Evolutionary conservation across 371 early-diverging fungal genomes (phyloP), one percentile per base, ranked within the genome.

Genomic region (Lichtheimia ornata): DNA sequence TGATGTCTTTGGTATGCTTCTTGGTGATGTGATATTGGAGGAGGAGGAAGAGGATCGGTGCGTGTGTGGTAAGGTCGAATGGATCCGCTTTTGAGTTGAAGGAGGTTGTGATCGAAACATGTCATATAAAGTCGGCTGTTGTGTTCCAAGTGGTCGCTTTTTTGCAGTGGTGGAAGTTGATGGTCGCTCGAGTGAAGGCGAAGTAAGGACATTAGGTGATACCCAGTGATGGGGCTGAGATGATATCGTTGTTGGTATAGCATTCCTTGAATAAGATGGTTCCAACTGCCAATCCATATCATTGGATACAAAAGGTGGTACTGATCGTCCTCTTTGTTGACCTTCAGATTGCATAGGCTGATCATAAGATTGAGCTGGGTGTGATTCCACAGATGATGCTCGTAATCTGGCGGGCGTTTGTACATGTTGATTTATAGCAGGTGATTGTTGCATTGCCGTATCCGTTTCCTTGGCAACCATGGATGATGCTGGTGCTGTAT

Each of bases 121-220:
- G 20, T 54, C 54, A 22, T 40, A 54, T 41, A 54, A 41, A 54
- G n/a, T 40, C 15, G 17, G 18, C 40, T 54, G 28, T 11, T 28
- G 17, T 41, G 11, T 50, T 15, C n/a, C 35, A 15, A 15, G 25
- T 50, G n/a, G 42, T 27, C 15, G 35, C 1, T 42, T 12, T 18
- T 5, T 22, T 41, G 54, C 2, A 7, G 47, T 47, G 47, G n/a
- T n/a, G 1, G 35, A 35, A 9, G 35, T 9, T 35, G 35, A 11
- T 35, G 35, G 35, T 35, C 35, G 35, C 35, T 35, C 35, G 9
- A 35, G 35, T 35, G 35, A 9, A 35, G 6, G 35, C 9, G 35
- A 6, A 35, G 6, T 35, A 35, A 35, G 11, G 35, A 35, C 1
- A 35, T 35, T 6, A n/a, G 47, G 11, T n/a, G 47, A 18, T 6